phyloP scores from a whole-genome alignment of 202 grass and related monocot genomes.

The Panicum hallii region DNA sequence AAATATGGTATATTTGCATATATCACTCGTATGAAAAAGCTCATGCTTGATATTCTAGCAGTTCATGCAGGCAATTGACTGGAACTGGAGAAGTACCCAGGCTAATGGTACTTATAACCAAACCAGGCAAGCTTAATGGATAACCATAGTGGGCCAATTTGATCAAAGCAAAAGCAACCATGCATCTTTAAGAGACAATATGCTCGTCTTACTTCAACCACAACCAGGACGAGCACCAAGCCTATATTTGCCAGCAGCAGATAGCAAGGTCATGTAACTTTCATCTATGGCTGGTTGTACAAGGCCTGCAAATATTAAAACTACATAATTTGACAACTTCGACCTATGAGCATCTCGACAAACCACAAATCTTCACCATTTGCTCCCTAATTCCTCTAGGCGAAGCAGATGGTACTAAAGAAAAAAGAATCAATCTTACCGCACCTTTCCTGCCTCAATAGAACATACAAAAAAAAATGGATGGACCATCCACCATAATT shows the following conservation, averaged over 20 bases:
- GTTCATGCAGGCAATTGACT: not conserved
- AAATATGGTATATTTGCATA: not conserved
- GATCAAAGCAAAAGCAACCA: not conserved
- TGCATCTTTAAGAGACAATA: not conserved
- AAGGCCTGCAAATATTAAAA: not conserved
- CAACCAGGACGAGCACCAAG: not conserved
- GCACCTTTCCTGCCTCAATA: too few relatives aligned
- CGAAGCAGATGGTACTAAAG: not conserved
- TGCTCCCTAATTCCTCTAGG: not conserved
- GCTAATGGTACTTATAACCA: not conserved
- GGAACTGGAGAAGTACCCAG: not conserved
- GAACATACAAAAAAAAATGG: not conserved
- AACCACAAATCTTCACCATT: not conserved
- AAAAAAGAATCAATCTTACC: not conserved
- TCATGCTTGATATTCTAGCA: not conserved
- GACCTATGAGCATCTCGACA: not conserved
- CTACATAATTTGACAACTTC: not conserved
- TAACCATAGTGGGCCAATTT: not conserved
- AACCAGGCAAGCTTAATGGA: slow-evolving; percentile 1
- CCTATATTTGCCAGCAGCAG: not conserved
- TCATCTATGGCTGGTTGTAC: not conserved
- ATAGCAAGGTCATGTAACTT: not conserved
- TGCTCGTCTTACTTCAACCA: not conserved
- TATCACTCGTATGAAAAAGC: not conserved
- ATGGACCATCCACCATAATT: not conserved